Percentiles rank a stretch among this genome's conserved stretches.
Evolutionary conservation across 129 eudicot genomes (phyloP).

Genomic region (Escallonia rubra): DNA sequence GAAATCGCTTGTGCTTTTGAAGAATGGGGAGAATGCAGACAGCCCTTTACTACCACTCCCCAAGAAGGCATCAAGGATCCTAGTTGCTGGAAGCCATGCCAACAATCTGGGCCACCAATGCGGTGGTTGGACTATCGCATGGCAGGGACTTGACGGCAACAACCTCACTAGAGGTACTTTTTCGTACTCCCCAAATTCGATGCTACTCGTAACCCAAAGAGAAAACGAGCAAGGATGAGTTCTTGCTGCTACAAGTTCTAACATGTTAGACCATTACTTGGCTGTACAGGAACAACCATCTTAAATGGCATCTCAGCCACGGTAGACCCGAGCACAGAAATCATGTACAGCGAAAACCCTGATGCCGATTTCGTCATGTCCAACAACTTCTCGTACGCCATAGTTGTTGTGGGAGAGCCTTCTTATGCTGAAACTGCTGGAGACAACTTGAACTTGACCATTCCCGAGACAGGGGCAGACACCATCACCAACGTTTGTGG

Average conservation of each 20-base stretch:
- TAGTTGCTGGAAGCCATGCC: slow-evolving; percentile 8
- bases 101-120: slow-evolving; percentile 6
- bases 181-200: neutral
- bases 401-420: neutral
- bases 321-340: slow-evolving; percentile 1
- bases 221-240: no score
- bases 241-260: no score
- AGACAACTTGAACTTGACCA: slow-evolving; percentile 3
- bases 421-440: neutral
- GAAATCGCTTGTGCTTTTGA: slow-evolving; percentile 7
- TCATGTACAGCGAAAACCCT: neutral
- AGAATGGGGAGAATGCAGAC: no score
- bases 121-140: slow-evolving; percentile 6
- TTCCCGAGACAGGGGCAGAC: neutral
- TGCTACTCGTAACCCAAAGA: no score
- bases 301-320: neutral
- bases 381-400: slow-evolving; percentile 5
- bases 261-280: no score
- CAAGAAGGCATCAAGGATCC: no score
- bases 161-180: neutral
- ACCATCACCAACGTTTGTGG: neutral
- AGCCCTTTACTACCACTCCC: no score
- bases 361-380: neutral
- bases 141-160: slow-evolving; percentile 9
- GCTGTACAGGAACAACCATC: slow-evolving; percentile 6